Conservation (phyloP, 768 basidiomycete species). For the Tremella yokohamensis region DNA sequence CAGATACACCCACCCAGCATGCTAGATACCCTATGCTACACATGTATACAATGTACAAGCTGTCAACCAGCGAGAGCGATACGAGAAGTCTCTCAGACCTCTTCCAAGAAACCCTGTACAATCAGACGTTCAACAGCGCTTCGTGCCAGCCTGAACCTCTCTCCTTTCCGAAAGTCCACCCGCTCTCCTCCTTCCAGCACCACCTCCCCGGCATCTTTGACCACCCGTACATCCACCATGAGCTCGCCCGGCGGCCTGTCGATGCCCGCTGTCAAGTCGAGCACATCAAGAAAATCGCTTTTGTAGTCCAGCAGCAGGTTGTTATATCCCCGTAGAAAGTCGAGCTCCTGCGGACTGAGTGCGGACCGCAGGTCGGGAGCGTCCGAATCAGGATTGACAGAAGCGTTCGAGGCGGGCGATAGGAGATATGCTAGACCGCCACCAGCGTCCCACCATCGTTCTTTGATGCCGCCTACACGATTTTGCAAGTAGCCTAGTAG, state of each 20-base stretch:
- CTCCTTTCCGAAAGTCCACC: conserved; percentile 81
- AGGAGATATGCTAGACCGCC: conserved; percentile 83
- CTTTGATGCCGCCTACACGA: conserved; percentile 73
- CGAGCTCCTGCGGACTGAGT: conserved; percentile 56
- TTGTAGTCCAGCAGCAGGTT: conserved; percentile 77
- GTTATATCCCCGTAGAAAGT: conserved; percentile 79
- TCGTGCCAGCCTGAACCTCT: conserved; percentile 80
- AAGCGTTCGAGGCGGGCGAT: conserved; percentile 15
- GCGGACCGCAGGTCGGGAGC: conserved; percentile 40
- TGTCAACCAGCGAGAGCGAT: too few relatives aligned
- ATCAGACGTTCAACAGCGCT: conserved; percentile 92
- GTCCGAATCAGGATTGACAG: conserved; percentile 22
- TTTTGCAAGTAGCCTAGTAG: conserved; percentile 88
- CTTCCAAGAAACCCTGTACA: conserved; percentile 86
- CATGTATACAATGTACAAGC: neutral
- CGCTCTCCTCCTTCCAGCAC: conserved; percentile 79
- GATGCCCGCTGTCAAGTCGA: conserved; percentile 79
- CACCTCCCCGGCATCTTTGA: conserved; percentile 84
- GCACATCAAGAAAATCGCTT: conserved; percentile 71
- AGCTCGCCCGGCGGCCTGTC: conserved; percentile 78
- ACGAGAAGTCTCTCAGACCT: conserved; percentile 55
- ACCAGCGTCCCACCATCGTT: conserved; percentile 77
- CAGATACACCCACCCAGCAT: neutral
- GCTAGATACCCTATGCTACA: neutral
- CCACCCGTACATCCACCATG: conserved; percentile 79